A percentile compares a stretch with the other conserved stretches of the same genome.
phyloP scores from a whole-genome alignment of 78 protist genomes.

The Corallochytrium limacisporum region DNA sequence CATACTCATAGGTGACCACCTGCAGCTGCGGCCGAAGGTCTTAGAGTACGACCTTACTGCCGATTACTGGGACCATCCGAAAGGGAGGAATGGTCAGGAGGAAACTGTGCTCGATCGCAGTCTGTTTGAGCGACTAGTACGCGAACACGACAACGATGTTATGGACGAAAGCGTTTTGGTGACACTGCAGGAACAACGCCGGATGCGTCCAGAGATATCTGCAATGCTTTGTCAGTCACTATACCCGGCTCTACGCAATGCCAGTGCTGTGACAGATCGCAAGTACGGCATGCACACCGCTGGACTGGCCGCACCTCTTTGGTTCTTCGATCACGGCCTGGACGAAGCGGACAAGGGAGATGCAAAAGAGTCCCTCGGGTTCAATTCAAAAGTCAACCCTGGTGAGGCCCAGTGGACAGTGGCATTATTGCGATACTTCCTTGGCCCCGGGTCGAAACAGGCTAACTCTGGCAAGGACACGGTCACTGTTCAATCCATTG shows the following conservation, averaged over 20 bases:
- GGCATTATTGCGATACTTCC: background rate
- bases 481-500: background rate
- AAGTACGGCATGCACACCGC: too few relatives aligned
- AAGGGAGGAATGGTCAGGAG: background rate
- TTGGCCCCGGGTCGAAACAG: too few relatives aligned
- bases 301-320: too few relatives aligned
- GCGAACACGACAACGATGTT: background rate
- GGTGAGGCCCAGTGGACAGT: constrained; percentile 5
- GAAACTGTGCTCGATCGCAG: constrained; percentile 32
- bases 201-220: constrained; percentile 71
- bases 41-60: background rate
- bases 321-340: too few relatives aligned
- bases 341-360: too few relatives aligned
- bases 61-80: too few relatives aligned
- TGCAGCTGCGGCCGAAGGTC: constrained; percentile 67
- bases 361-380: background rate
- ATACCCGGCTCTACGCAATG: constrained; percentile 29
- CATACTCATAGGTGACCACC: constrained; percentile 77
- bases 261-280: too few relatives aligned
- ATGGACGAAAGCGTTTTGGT: background rate
- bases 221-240: constrained; percentile 18
- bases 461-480: background rate
- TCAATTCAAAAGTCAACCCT: background rate
- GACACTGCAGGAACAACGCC: constrained; percentile 40
- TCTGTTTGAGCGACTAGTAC: constrained; percentile 60